A percentile compares a stretch with the other conserved stretches of the same genome.
Conservation (phyloP, 371 early-diverging fungal genomes). For the Blakeslea trispora region DNA sequence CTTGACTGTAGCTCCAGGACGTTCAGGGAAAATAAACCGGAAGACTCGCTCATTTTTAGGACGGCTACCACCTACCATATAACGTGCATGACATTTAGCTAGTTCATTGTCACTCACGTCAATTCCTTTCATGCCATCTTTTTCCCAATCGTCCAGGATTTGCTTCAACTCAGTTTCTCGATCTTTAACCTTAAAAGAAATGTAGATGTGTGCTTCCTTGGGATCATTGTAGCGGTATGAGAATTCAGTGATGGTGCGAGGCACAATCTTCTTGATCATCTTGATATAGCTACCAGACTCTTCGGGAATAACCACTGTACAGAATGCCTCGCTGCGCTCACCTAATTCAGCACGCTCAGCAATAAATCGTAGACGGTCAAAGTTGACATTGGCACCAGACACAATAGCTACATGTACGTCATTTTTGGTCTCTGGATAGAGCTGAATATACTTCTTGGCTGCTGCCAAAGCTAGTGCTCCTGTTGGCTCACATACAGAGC, state of each 20-base stretch:
- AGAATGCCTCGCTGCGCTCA: conserved; percentile 87
- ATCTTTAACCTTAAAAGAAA: conserved; percentile 78
- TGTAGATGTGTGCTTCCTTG: conserved; percentile 80
- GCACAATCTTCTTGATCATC: conserved; percentile 79
- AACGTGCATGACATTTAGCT: conserved; percentile 93
- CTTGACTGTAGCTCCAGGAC: conserved; percentile 87
- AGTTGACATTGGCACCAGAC: conserved; percentile 97
- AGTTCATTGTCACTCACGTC: conserved; percentile 92
- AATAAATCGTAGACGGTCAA: conserved; percentile 94
- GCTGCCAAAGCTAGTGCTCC: conserved; percentile 92
- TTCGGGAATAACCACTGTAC: conserved; percentile 90
- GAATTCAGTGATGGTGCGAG: conserved; percentile 89
- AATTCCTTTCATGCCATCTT: conserved; percentile 66
- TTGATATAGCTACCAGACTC: conserved; percentile 83
- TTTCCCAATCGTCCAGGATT: conserved; percentile 61
- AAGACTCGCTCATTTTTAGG: conserved; percentile 87
- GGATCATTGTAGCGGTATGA: conserved; percentile 88
- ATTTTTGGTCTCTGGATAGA: conserved; percentile 41
- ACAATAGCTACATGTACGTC: conserved; percentile 76
- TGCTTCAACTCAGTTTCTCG: conserved; percentile 66
- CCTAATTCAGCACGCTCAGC: conserved; percentile 94
- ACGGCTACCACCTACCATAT: conserved; percentile 84
- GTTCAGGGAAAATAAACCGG: conserved; percentile 94
- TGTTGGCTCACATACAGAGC: conserved; percentile 93
- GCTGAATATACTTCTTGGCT: conserved; percentile 75